Base-by-base conservation (phyloP, 2,329 filamentous ascomycete genomes). In the Neonectria magnoliae region DNA sequence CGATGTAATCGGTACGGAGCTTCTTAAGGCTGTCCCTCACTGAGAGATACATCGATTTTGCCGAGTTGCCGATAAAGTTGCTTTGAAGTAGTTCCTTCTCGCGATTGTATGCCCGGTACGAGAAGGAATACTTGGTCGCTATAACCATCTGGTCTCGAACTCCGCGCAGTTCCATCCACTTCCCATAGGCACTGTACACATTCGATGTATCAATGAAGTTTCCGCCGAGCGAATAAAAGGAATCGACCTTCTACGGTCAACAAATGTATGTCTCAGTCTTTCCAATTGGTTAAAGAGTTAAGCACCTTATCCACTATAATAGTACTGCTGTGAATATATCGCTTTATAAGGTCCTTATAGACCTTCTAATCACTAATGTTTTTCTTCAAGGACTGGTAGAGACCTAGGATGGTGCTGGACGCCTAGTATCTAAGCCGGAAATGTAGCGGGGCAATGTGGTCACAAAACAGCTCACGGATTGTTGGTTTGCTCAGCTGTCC, bases 171-270 rank as follows among this genome's bases (percentile, higher is more conserved):
- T 73, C 62, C 79, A 86, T 81, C 82, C 84, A 87, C 65, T 86
- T 82, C 8, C 85, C 85, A 38, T 83, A 83, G 53, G 79, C 64
- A 66, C 86, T 81, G 71, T 87, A 87, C 67, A 80, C 80, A 75
- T 81, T 83, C 36, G 83, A 69, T 1, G 86, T 89, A 72, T 90
- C 88, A 70, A 90, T 87, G 74, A 90, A 89, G 76, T 89, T 90
- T 3, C 88, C 88, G 3, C 87, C 88, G 1, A 81, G 77, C 13
- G 80, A 79, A 59, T 80, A 83, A 76, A 83, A 89, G 59, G 81
- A 80, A 65, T 89, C 87, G 0, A 90, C 4, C 22, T 22, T 22
- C 22, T 22, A 2, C 22, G 22, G 22, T 22, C 22, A 22, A 22
- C 22, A 22, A 22, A 22, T 22, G 22, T 22, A 2, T 22, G 22